Base-by-base conservation (phyloP, 768 basidiomycete genomes). In the Cubamyces sp. region DNA sequence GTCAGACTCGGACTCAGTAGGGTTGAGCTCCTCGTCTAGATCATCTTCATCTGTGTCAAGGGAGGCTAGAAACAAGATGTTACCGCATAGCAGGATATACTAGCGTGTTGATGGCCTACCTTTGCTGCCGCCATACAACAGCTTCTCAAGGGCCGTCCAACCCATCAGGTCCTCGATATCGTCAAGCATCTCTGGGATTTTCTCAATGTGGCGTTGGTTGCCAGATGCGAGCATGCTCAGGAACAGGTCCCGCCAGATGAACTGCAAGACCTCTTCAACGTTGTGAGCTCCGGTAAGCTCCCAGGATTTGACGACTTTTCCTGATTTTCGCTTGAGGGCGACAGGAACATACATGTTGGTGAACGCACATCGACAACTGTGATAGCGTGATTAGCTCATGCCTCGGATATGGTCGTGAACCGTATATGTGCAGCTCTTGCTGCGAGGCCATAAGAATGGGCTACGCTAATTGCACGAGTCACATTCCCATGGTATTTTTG, bases 171-270 rank as follows among this genome's bases (percentile, higher is more conserved):
- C 63, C 40, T 84, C 83, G 51, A 89, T 83, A 59, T 88, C 87
- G n/a, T 78, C 74, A 21, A 89, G 71, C 80, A 88, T 87, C 7
- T 81, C 76, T 0, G 81, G 78, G 15, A 87, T 74, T 51, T 65
- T 62, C 43, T 74, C 68, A 54, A 64, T 66, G 39, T 73, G 65
- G 47, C 70, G 61, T 66, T 68, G 56, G 42, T 72, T 55, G 65
- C 78, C 70, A 61, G 67, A 73, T 0, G 80, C 79, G 8, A 84
- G 78, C 71, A 89, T 73, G 25, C 80, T 81, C 9, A 90, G 69
- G 62, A 89, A 83, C 19, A 89, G 76, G 62, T 90, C 88, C 6
- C 87, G 79, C 87, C 87, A 89, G 54, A 89, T 82, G 85, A 86
- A 89, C 18, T 87, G 71, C 6, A 84, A 61, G 42, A 81, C 75